Evolutionary conservation across 495 filamentous ascomycete genomes (phyloP).

Genomic region (Tuber brumale): DNA sequence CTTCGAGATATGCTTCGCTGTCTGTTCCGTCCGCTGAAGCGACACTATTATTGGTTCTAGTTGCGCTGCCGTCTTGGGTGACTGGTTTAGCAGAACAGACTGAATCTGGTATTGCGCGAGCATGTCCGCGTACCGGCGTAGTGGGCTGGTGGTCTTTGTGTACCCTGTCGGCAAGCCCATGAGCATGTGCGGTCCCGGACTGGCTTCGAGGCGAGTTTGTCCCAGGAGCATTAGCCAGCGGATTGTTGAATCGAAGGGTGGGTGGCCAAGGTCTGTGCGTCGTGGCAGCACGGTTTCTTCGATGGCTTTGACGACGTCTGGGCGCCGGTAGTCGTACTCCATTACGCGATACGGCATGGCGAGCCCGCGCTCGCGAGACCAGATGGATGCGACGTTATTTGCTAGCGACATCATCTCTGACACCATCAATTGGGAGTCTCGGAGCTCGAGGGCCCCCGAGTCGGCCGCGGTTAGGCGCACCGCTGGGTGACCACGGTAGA

Average conservation of each 20-base stretch:
- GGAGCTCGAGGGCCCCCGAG: background rate
- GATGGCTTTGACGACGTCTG: slow-evolving; percentile 42
- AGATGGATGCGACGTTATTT: slow-evolving; percentile 63
- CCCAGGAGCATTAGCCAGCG: slow-evolving; percentile 51
- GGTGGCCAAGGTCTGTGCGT: slow-evolving; percentile 34
- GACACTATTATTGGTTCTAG: slow-evolving; percentile 40
- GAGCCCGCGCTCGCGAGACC: slow-evolving; percentile 67
- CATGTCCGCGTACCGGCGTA: slow-evolving; percentile 76
- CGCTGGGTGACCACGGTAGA: slow-evolving; percentile 38
- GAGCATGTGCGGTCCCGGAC: slow-evolving; percentile 51
- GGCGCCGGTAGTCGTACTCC: slow-evolving; percentile 54
- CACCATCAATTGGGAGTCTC: slow-evolving; percentile 44
- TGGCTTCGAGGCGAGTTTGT: slow-evolving; percentile 43
- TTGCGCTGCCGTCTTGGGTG: slow-evolving; percentile 49
- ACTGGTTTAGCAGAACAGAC: slow-evolving; percentile 54
- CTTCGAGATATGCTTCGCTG: slow-evolving; percentile 42
- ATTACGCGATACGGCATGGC: slow-evolving; percentile 71
- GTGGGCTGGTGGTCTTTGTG: slow-evolving; percentile 73
- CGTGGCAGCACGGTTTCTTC: slow-evolving; percentile 41
- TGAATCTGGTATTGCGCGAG: slow-evolving; percentile 91
- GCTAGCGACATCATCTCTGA: slow-evolving; percentile 70
- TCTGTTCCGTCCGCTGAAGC: slow-evolving; percentile 41
- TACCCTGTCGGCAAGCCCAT: slow-evolving; percentile 63
- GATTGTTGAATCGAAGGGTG: slow-evolving; percentile 31
- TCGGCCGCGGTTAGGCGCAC: slow-evolving; percentile 42